phyloP scores from a whole-genome alignment of 495 filamentous ascomycete genomes.

The Staphylotrichum tortipilum region DNA sequence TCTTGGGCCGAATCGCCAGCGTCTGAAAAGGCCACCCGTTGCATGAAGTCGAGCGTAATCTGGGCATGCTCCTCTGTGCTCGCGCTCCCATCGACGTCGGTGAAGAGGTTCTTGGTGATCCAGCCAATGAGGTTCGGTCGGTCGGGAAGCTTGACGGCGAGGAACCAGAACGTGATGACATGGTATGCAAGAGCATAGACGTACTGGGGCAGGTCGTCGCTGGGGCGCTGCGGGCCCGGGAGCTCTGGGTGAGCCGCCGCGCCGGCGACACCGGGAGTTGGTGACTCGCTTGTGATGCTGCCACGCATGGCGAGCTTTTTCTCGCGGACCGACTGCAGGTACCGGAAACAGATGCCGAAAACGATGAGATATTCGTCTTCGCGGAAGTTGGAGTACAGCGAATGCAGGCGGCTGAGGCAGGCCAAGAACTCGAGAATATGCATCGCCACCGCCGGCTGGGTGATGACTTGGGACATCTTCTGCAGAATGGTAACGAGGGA shows the following conservation, averaged over 20 bases:
- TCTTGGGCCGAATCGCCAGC: slow-evolving; percentile 62
- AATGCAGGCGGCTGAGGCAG: slow-evolving; percentile 73
- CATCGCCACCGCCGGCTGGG: slow-evolving; percentile 78
- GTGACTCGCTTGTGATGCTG: slow-evolving; percentile 24
- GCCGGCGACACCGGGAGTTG: slow-evolving; percentile 23
- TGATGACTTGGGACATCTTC: slow-evolving; percentile 91
- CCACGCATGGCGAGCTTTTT: slow-evolving; percentile 35
- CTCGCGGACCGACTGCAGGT: slow-evolving; percentile 61
- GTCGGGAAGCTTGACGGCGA: slow-evolving; percentile 75
- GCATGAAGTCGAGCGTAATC: slow-evolving; percentile 94
- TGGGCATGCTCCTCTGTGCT: slow-evolving; percentile 85
- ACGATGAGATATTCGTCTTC: slow-evolving; percentile 85
- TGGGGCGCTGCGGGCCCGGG: slow-evolving; percentile 27
- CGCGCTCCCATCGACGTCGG: slow-evolving; percentile 62
- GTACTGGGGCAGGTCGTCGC: slow-evolving; percentile 74
- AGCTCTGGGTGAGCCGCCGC: slow-evolving; percentile 15
- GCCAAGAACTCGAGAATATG: slow-evolving; percentile 92
- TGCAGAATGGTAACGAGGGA: slow-evolving; percentile 73
- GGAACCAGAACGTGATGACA: slow-evolving; percentile 94
- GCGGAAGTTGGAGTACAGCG: slow-evolving; percentile 76
- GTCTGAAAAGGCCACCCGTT: slow-evolving; percentile 79
- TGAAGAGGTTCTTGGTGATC: slow-evolving; percentile 83
- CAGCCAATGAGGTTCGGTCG: slow-evolving; percentile 76
- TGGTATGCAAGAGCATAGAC: slow-evolving; percentile 89
- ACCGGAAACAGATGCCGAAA: slow-evolving; percentile 89